Evolutionary conservation across 257 asterid species (phyloP).

Genomic region (Orobanche coerulescens): DNA sequence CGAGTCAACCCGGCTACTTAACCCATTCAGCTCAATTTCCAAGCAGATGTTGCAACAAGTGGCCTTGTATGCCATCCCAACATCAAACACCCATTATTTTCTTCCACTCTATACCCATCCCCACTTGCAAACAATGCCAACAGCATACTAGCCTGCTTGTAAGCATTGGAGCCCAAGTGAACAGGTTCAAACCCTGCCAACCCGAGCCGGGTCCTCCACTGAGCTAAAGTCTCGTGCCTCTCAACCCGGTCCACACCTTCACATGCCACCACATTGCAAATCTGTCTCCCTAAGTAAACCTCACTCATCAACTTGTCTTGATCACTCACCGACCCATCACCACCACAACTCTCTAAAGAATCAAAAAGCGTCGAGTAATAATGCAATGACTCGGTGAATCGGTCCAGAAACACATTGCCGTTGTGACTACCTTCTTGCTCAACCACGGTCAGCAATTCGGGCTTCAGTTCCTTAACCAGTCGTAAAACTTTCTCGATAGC

Average conservation of each 20-base stretch:
- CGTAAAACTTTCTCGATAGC: conserved; percentile 45
- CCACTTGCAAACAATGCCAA: conserved; percentile 58
- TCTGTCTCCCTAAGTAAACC: conserved; percentile 59
- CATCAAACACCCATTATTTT: conserved; percentile 59
- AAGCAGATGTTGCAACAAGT: conserved; percentile 66
- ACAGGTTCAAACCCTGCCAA: conserved; percentile 43
- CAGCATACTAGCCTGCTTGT: conserved; percentile 63
- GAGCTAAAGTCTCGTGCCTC: conserved; percentile 58
- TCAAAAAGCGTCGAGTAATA: conserved; percentile 69
- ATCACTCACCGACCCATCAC: conserved; percentile 28
- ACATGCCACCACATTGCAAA: conserved; percentile 66
- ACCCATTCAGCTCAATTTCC: conserved; percentile 36
- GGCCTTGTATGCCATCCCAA: conserved; percentile 81
- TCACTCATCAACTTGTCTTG: conserved; percentile 70
- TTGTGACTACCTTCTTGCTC: conserved; percentile 75
- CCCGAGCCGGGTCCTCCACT: conserved; percentile 46
- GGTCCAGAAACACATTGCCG: conserved; percentile 49
- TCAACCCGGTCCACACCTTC: conserved; percentile 69
- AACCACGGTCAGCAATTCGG: conserved; percentile 51
- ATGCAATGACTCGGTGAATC: conserved; percentile 56
- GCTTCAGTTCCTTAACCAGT: conserved; percentile 41
- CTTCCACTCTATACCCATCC: conserved; percentile 71
- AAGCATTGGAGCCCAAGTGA: conserved; percentile 61
- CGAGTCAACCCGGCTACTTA: conserved; percentile 9
- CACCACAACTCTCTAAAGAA: conserved; percentile 46